phyloP scores from a whole-genome alignment of 805 yeast species.

The Lipomyces lipofer region DNA sequence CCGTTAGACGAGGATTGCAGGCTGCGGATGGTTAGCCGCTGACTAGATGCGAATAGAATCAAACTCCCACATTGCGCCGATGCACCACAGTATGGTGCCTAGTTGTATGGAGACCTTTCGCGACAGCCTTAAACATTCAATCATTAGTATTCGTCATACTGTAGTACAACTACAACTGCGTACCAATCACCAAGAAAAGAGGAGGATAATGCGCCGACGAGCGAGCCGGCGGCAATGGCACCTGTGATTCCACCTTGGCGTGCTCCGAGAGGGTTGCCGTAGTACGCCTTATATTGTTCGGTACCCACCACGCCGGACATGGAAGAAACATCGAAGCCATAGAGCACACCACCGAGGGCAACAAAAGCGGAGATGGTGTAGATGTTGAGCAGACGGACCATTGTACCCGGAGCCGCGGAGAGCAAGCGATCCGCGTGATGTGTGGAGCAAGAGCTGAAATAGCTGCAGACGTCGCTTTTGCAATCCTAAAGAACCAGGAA shows the following conservation, averaged over 20 bases:
- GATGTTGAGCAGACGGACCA: constrained; percentile 33
- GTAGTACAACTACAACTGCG: neutral
- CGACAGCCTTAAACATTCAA: constrained; percentile 13
- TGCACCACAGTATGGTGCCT: constrained; percentile 28
- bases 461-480: neutral
- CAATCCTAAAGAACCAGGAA: neutral
- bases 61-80: constrained; percentile 32
- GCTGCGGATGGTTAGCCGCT: neutral
- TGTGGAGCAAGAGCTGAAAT: neutral
- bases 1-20: constrained; percentile 38
- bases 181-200: constrained; percentile 44
- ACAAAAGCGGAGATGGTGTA: constrained; percentile 33
- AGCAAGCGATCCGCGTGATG: neutral
- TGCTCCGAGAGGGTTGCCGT: constrained; percentile 51
- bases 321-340: constrained; percentile 70
- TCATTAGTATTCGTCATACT: neutral
- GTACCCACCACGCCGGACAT: constrained; percentile 58
- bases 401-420: neutral
- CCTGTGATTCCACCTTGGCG: constrained; percentile 64
- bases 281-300: constrained; percentile 48
- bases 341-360: constrained; percentile 59
- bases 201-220: constrained; percentile 56
- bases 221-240: constrained; percentile 64
- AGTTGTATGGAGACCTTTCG: constrained; percentile 29
- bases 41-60: neutral